phyloP scores from a whole-genome alignment of 441 rosid genomes.

The Aquilaria agallochum region DNA sequence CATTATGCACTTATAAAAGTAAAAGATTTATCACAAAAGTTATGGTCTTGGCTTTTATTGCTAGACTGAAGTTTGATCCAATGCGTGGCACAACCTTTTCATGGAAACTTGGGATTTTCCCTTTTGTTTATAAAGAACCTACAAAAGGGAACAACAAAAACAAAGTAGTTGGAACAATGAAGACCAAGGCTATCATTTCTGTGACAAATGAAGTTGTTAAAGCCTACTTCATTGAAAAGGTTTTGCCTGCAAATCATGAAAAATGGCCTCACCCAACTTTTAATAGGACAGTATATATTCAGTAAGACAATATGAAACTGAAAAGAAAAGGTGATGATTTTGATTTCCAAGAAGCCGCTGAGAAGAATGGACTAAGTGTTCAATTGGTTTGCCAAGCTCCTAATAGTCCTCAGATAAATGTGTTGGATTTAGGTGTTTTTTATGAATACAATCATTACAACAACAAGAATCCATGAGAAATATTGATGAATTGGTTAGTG shows the following conservation, averaged over 20 bases:
- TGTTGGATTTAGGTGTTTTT: no score
- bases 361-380: no score
- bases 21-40: neutral
- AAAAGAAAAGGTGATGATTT: no score
- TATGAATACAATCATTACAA: no score
- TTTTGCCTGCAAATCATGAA: neutral
- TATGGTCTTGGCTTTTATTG: neutral
- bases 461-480: no score
- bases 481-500: no score
- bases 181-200: neutral
- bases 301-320: no score
- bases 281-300: no score
- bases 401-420: no score
- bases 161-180: neutral
- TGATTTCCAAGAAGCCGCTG: no score
- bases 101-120: neutral
- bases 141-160: neutral
- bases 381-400: no score
- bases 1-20: neutral
- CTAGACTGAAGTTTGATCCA: constrained; percentile 1
- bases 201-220: neutral
- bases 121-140: neutral
- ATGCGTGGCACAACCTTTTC: neutral
- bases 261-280: neutral
- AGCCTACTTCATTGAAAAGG: neutral